Evolutionary conservation across 495 filamentous ascomycete genomes (phyloP).

Genomic region (Tetracladium marchalianum): DNA sequence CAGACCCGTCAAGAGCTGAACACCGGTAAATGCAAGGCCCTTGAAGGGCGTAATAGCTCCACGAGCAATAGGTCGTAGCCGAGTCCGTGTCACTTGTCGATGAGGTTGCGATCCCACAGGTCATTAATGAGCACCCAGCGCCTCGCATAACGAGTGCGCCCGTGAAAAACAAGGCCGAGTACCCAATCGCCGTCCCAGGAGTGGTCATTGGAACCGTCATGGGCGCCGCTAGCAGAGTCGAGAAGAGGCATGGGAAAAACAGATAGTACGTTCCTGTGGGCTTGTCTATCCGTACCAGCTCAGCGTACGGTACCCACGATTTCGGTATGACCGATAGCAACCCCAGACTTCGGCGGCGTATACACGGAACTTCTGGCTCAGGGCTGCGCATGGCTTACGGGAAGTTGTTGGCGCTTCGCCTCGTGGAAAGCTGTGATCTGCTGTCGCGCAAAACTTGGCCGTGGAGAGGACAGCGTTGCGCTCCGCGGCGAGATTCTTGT

Average conservation of each 20-base stretch:
- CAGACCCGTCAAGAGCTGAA: conserved; percentile 2
- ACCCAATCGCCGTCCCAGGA: conserved; percentile 33
- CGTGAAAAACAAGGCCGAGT: conserved; percentile 49
- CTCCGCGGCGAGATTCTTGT: too few species aligned
- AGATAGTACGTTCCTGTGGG: conserved; percentile 14
- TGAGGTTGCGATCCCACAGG: conserved; percentile 66
- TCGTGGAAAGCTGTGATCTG: too few species aligned
- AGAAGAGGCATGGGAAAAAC: conserved; percentile 37
- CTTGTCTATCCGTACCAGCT: conserved; percentile 20
- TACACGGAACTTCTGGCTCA: too few species aligned
- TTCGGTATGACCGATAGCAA: conserved; percentile 14
- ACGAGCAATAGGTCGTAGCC: conserved; percentile 33
- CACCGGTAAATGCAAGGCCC: conserved; percentile 23
- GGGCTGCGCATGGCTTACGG: too few species aligned
- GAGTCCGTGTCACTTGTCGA: conserved; percentile 26
- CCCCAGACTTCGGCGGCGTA: neutral
- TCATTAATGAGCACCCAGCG: conserved; percentile 70
- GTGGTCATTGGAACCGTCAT: conserved; percentile 37
- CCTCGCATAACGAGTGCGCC: conserved; percentile 70
- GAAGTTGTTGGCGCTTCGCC: too few species aligned
- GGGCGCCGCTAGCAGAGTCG: conserved; percentile 41
- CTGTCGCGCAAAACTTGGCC: too few species aligned
- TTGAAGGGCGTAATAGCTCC: conserved; percentile 29
- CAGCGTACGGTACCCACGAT: conserved; percentile 18
- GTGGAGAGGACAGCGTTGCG: too few species aligned